Percentiles rank a stretch among this genome's conserved stretches.
Conservation (phyloP, 345 rosid genomes). For the Lumnitzera racemosa region DNA sequence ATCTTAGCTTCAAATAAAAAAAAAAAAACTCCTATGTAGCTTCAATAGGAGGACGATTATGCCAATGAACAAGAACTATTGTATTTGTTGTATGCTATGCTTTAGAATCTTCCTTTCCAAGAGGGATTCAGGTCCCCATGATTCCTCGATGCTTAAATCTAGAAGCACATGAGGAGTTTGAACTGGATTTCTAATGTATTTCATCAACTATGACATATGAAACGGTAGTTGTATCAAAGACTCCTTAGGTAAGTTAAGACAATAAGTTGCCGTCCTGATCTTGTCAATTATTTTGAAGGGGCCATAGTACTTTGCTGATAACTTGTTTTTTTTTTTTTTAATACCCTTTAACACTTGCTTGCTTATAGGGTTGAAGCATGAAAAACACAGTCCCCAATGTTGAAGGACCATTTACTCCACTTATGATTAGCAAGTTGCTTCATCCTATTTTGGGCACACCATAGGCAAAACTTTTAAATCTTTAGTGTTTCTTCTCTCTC, state of each 20-base stretch:
- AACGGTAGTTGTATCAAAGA: neutral
- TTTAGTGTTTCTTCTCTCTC: neutral
- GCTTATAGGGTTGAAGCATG: neutral
- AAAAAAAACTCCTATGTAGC: too few species aligned
- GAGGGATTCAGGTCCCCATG: too few species aligned
- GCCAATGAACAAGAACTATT: too few species aligned
- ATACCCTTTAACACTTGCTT: neutral
- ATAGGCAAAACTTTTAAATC: neutral
- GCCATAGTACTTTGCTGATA: neutral
- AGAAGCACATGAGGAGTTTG: neutral
- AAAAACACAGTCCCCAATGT: neutral
- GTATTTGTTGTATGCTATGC: too few species aligned
- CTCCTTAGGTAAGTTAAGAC: neutral
- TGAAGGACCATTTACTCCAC: neutral
- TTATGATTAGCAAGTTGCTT: neutral
- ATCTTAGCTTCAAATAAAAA: too few species aligned
- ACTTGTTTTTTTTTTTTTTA: neutral
- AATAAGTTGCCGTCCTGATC: neutral
- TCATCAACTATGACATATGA: neutral
- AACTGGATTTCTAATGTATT: neutral
- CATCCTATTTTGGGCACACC: neutral
- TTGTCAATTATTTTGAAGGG: neutral
- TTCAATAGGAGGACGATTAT: too few species aligned
- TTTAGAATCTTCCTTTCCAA: too few species aligned
- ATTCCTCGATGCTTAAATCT: neutral